phyloP scores from a whole-genome alignment of 2,329 filamentous ascomycete genomes.

The Fusarium stilboides region DNA sequence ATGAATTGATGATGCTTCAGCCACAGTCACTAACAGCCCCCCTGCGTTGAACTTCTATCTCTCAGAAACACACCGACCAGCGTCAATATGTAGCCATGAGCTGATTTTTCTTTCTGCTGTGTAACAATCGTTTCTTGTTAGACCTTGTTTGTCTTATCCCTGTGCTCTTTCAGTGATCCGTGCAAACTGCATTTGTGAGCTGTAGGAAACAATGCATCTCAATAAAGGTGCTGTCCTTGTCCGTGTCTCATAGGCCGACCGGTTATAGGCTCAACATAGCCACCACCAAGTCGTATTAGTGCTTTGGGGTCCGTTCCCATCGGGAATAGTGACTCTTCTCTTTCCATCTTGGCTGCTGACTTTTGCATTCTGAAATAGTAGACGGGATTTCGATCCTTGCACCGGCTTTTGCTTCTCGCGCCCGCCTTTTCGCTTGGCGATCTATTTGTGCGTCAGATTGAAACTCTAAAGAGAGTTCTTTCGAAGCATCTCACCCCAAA shows the following conservation, averaged over 20 bases:
- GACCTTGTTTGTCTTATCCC: not conserved
- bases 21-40: conserved; percentile 17
- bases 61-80: not conserved
- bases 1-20: conserved; percentile 31
- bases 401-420: conserved; percentile 8
- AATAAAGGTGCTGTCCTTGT: conserved; percentile 19
- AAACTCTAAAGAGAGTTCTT: conserved; percentile 9
- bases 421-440: conserved; percentile 26
- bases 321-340: conserved; percentile 3
- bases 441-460: conserved; percentile 24
- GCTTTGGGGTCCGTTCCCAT: conserved; percentile 22
- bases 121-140: not conserved
- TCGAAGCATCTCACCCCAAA: conserved; percentile 10
- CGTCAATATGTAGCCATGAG: not conserved
- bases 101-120: not conserved
- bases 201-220: not conserved
- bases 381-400: conserved; percentile 29
- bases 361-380: conserved; percentile 19
- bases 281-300: conserved; percentile 45
- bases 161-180: conserved; percentile 1
- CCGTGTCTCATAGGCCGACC: conserved; percentile 22
- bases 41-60: conserved; percentile 5
- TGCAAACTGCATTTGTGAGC: conserved; percentile 2
- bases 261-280: conserved; percentile 41
- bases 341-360: conserved; percentile 11